Percentiles rank a stretch among this genome's conserved stretches.
Conservation (phyloP, 331 rosid genomes). For the Prunus yedoensis region DNA sequence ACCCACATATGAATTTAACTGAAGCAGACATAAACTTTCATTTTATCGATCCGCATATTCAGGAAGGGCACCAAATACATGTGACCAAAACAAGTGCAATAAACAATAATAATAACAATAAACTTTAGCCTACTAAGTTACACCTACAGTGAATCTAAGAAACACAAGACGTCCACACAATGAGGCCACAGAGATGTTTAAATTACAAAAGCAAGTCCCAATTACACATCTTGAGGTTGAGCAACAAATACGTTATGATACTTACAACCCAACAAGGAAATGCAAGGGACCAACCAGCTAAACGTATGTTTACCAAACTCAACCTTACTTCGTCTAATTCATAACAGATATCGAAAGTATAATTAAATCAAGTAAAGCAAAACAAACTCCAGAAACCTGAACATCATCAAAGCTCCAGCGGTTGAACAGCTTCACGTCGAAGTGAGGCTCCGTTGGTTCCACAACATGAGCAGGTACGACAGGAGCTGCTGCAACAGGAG, state of each 20-base stretch:
- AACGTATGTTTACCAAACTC: background rate
- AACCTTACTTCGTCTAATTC: background rate
- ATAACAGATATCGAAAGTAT: background rate
- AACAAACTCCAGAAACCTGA: slow-evolving; percentile 27
- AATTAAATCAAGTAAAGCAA: background rate
- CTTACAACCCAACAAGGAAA: background rate
- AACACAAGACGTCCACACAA: background rate
- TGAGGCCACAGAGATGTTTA: background rate
- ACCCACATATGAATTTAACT: too few species aligned
- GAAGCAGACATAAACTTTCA: too few species aligned
- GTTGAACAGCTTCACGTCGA: slow-evolving; percentile 56
- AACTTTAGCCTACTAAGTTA: background rate
- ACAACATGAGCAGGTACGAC: background rate
- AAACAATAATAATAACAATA: too few species aligned
- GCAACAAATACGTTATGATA: background rate
- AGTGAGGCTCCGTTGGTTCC: slow-evolving; percentile 16
- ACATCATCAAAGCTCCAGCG: slow-evolving; percentile 54
- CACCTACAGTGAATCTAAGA: background rate
- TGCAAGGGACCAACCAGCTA: background rate
- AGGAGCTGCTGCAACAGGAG: background rate
- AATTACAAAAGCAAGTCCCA: background rate
- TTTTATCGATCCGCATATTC: background rate
- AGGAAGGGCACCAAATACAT: background rate
- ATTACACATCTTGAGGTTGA: background rate
- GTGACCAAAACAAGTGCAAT: too few species aligned